A percentile compares a stretch with the other conserved stretches of the same genome.
Conservation (phyloP, 805 yeast species). For the Lipomyces lipofer region DNA sequence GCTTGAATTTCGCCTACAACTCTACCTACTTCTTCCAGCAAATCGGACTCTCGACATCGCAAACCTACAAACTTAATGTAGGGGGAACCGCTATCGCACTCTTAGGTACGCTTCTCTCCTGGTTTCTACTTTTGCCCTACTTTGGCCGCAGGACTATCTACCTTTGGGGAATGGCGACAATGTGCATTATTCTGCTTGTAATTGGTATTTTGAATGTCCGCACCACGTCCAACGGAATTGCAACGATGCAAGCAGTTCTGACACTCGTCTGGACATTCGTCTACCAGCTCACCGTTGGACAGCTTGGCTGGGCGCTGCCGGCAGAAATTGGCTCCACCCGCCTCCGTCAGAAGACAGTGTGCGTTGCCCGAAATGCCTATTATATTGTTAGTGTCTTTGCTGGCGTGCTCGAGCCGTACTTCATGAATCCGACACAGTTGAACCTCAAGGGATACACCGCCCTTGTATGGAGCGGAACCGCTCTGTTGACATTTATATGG, state of each 20-base stretch:
- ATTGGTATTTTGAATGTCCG: slow-evolving; percentile 26
- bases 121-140: slow-evolving; percentile 33
- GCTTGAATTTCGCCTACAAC: slow-evolving; percentile 33
- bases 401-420: slow-evolving; percentile 44
- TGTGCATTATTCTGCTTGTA: slow-evolving; percentile 14
- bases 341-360: slow-evolving; percentile 47
- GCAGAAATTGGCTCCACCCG: slow-evolving; percentile 48
- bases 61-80: slow-evolving; percentile 49
- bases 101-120: slow-evolving; percentile 43
- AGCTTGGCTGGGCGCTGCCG: slow-evolving; percentile 45
- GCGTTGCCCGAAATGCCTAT: slow-evolving; percentile 44
- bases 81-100: slow-evolving; percentile 41
- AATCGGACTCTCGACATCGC: slow-evolving; percentile 39
- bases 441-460: slow-evolving; percentile 53
- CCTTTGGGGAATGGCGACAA: slow-evolving; percentile 20
- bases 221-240: slow-evolving; percentile 10
- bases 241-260: slow-evolving; percentile 12
- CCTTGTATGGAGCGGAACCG: slow-evolving; percentile 47
- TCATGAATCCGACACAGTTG: slow-evolving; percentile 50
- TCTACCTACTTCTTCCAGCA: slow-evolving; percentile 54
- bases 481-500: slow-evolving; percentile 45
- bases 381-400: slow-evolving; percentile 28
- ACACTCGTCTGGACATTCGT: slow-evolving; percentile 49
- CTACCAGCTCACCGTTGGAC: slow-evolving; percentile 50
- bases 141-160: slow-evolving; percentile 31